Evolutionary conservation across 345 rosid genomes (phyloP).

Genomic region (Linum tenue): DNA sequence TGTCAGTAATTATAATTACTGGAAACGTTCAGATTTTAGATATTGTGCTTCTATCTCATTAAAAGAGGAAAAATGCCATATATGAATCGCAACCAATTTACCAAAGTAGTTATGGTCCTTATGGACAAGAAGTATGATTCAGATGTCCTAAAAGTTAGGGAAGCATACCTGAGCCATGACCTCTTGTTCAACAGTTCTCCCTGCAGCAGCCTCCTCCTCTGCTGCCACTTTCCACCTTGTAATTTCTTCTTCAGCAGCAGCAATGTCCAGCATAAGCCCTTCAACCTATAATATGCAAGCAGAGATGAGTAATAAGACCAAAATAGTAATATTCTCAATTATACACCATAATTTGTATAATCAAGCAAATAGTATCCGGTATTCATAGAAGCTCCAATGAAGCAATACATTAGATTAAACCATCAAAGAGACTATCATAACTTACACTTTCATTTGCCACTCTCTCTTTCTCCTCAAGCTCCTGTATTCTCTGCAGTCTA

Average conservation of each 20-base stretch:
- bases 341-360: neutral
- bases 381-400: neutral
- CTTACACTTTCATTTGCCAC: conserved; percentile 92
- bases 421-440: neutral
- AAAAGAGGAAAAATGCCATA: no score
- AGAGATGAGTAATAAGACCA: neutral
- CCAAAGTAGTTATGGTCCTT: no score
- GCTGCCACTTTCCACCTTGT: conserved; percentile 98
- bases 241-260: conserved; percentile 99
- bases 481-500: conserved; percentile 63
- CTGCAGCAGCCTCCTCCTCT: conserved; percentile 98
- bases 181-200: conserved; percentile 85
- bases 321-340: neutral
- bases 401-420: neutral
- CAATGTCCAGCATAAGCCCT: conserved; percentile 94
- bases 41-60: no score
- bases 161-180: conserved; percentile 50
- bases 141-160: neutral
- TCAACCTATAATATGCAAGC: conserved; percentile 51
- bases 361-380: neutral
- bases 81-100: no score
- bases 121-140: no score
- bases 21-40: no score
- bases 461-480: conserved; percentile 86
- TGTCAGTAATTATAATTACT: no score